These are phyloP conservation scores for Cichorium intybus DNA, from an alignment of 140 eudicot species.

Conservation along the genomic window DNA sequence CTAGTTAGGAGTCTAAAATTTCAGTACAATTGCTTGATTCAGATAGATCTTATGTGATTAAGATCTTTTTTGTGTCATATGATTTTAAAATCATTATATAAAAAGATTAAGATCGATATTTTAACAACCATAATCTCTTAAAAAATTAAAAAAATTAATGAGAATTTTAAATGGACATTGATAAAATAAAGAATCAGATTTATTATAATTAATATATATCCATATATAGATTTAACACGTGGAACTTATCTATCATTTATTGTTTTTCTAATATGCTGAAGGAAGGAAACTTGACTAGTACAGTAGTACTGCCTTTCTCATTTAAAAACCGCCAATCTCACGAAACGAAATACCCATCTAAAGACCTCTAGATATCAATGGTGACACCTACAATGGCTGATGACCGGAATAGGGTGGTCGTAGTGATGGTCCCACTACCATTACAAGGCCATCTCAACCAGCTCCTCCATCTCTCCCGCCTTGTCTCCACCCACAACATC, in stretches of 20 bases:
- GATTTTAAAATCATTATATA: too few relatives aligned
- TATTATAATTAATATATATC: too few relatives aligned
- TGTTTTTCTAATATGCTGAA: background rate
- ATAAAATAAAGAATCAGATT: too few relatives aligned
- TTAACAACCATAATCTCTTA: too few relatives aligned
- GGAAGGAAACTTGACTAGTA: background rate
- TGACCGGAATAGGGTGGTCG: conserved; percentile 5
- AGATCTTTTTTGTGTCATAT: too few relatives aligned
- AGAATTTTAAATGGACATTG: too few relatives aligned
- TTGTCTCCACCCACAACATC: conserved; percentile 32
- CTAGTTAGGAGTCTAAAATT: too few relatives aligned
- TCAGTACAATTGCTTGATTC: too few relatives aligned
- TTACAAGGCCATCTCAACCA: conserved; percentile 72
- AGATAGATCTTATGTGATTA: too few relatives aligned
- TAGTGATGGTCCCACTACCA: conserved; percentile 57
- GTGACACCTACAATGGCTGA: conserved; percentile 9
- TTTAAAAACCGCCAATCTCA: background rate
- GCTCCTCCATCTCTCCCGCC: conserved; percentile 57
- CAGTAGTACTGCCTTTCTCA: background rate
- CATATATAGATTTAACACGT: background rate
- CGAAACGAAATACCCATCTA: background rate
- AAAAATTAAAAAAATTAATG: too few relatives aligned
- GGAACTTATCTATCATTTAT: background rate
- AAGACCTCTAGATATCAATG: background rate
- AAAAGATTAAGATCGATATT: too few relatives aligned